A percentile compares a stretch with the other conserved stretches of the same genome.
These are phyloP conservation scores for Salvia miltiorrhiza DNA, from an alignment of 257 asterid species.

Conservation along the genomic window DNA sequence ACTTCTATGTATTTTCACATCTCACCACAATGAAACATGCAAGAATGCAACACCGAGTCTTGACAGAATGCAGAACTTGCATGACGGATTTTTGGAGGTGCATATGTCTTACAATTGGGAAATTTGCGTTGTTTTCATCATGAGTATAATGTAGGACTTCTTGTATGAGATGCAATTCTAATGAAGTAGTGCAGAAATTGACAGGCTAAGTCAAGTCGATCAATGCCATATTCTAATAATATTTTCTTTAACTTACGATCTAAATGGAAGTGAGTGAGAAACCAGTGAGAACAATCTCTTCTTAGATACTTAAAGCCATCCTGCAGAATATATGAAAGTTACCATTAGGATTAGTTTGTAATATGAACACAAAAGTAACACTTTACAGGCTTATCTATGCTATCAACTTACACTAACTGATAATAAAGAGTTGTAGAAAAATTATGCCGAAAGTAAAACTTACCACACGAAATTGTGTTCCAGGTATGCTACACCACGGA, in stretches of 20 bases:
- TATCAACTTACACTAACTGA: neutral
- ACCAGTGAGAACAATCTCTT: constrained; percentile 93
- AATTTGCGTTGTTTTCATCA: neutral
- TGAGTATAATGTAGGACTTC: neutral
- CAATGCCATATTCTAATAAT: neutral
- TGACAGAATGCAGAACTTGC: neutral
- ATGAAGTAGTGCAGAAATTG: neutral
- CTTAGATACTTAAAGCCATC: constrained; percentile 85
- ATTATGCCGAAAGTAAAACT: constrained; percentile 1
- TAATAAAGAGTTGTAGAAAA: neutral
- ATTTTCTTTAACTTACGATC: constrained; percentile 67
- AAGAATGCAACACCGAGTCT: neutral
- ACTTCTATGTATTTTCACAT: neutral
- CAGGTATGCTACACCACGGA: constrained; percentile 82
- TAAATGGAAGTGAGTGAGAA: constrained; percentile 89
- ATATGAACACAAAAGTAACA: neutral
- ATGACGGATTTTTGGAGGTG: neutral
- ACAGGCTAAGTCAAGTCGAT: neutral
- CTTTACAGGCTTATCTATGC: neutral
- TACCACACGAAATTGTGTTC: constrained; percentile 92
- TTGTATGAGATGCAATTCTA: neutral
- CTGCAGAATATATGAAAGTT: constrained; percentile 45
- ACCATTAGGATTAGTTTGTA: neutral
- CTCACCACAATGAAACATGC: neutral
- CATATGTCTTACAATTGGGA: neutral